Conservation (phyloP, 2,329 filamentous ascomycete species). For the Cladophialophora carrionii region DNA sequence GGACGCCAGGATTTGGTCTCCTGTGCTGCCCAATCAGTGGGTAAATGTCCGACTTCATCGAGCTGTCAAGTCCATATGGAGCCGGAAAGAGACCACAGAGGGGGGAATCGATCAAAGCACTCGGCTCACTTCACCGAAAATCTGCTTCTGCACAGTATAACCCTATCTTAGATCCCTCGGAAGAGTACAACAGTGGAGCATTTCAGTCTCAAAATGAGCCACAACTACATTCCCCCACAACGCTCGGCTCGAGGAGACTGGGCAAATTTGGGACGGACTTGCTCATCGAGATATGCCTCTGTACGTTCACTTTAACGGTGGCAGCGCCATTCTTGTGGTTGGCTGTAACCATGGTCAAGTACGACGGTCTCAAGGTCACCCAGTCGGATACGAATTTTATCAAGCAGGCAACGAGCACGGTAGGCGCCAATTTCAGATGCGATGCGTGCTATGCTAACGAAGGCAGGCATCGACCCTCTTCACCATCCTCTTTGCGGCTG, state of each 20-base stretch:
- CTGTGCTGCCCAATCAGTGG: not conserved
- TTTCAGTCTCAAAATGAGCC: not conserved
- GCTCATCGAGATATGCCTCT: slow-evolving; percentile 25
- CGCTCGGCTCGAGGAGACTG: slow-evolving; percentile 13
- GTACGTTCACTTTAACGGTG: slow-evolving; percentile 21
- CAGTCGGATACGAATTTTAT: not conserved
- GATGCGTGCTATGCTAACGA: not conserved
- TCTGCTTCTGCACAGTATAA: not conserved
- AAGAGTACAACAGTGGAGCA: not conserved
- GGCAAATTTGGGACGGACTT: slow-evolving; percentile 29
- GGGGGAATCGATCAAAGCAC: not conserved
- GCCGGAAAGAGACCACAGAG: not conserved
- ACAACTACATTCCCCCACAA: not conserved
- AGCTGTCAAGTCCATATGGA: not conserved
- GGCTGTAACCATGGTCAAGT: slow-evolving; percentile 22
- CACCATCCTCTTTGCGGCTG: not conserved
- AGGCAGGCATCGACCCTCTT: not conserved
- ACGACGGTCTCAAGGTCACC: not conserved
- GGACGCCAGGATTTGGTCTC: not conserved
- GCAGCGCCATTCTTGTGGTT: slow-evolving; percentile 27
- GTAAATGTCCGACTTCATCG: not conserved
- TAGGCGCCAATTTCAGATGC: not conserved
- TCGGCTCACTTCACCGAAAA: not conserved
- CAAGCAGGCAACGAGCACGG: not conserved
- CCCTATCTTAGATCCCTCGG: not conserved